These are phyloP conservation scores for Paecilomyces fulvus DNA, from an alignment of 2,329 filamentous ascomycete species.

Conservation along the genomic window DNA sequence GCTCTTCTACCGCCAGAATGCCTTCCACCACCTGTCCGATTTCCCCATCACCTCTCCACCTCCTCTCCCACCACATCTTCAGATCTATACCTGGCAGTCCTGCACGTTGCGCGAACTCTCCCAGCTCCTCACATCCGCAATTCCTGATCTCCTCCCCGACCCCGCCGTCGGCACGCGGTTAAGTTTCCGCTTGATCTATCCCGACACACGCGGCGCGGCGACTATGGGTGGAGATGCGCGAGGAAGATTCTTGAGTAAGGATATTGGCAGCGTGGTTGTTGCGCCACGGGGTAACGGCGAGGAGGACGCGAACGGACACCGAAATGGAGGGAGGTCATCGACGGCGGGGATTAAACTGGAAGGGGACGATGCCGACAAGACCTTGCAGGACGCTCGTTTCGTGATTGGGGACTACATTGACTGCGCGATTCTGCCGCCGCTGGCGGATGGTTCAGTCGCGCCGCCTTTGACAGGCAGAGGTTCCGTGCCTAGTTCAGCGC, in stretches of 20 bases:
- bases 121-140: slow-evolving; percentile 61
- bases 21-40: slow-evolving; percentile 53
- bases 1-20: slow-evolving; percentile 69
- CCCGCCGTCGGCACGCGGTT: slow-evolving; percentile 74
- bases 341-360: slow-evolving; percentile 34
- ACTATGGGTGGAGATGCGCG: slow-evolving; percentile 33
- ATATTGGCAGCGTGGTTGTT: slow-evolving; percentile 74
- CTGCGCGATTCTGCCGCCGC: slow-evolving; percentile 69
- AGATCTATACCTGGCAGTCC: slow-evolving; percentile 78
- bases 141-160: slow-evolving; percentile 61
- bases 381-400: slow-evolving; percentile 67
- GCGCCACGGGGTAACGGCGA: slow-evolving; percentile 35
- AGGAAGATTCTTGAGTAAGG: slow-evolving; percentile 65
- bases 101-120: slow-evolving; percentile 76
- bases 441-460: slow-evolving; percentile 65
- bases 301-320: slow-evolving; percentile 30
- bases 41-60: slow-evolving; percentile 30
- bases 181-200: slow-evolving; percentile 79
- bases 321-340: slow-evolving; percentile 24
- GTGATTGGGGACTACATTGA: slow-evolving; percentile 84
- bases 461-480: slow-evolving; percentile 45
- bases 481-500: slow-evolving; percentile 34
- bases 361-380: slow-evolving; percentile 59
- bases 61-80: slow-evolving; percentile 57
- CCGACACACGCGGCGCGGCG: slow-evolving; percentile 51